Base-by-base conservation (phyloP, 305 asterid species). In the Fraxinus dipetala region DNA sequence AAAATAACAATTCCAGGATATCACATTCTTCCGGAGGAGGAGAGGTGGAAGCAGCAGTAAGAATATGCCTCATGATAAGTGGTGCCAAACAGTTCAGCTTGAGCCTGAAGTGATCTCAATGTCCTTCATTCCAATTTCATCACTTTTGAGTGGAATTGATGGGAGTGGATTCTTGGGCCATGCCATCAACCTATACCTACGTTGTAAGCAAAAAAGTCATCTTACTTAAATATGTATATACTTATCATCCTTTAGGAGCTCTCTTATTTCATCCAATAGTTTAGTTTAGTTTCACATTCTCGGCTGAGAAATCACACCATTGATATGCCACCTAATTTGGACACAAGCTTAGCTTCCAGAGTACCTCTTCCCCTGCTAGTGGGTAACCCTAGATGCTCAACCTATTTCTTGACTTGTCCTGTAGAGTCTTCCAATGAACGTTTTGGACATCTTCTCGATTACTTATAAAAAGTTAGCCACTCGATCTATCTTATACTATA, bases 121-220 rank as follows among this genome's bases (percentile, higher is more conserved):
- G 93, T 89, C 93, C 32, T 89, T 93, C 84, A 87, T 93, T 76
- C 98, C 98, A 22, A 91, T 93, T 83, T 89, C 98, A 72, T 93
- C 98, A 31, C 94, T 93, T 63, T 88, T 92, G 91, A 93, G 81
- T 75, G 98, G 98, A 86, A 86, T 89, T 81, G 93, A 92, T 74
- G 98, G 98, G 78, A 93, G 94, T 84, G 98, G 97, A 82, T 93
- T 92, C 86, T 82, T 93, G 82, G 90, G 93, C 78, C 98, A 93
- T 78, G 97, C 98, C 83, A 93, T 92, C 85, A 93, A 93, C 82
- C 88, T 93, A 76, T 93, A 93, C 87, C 87, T 93, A 83, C 97
- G 98, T 16, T 91, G 98, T 93, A 91, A 93, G 96, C 74, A 80
- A 69, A 32, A 69, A 28, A 79, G 34, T 79, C 79, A 8, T 83